These are phyloP conservation scores for Sambucus nigra DNA, from an alignment of 129 eudicot species.

Conservation along the genomic window DNA sequence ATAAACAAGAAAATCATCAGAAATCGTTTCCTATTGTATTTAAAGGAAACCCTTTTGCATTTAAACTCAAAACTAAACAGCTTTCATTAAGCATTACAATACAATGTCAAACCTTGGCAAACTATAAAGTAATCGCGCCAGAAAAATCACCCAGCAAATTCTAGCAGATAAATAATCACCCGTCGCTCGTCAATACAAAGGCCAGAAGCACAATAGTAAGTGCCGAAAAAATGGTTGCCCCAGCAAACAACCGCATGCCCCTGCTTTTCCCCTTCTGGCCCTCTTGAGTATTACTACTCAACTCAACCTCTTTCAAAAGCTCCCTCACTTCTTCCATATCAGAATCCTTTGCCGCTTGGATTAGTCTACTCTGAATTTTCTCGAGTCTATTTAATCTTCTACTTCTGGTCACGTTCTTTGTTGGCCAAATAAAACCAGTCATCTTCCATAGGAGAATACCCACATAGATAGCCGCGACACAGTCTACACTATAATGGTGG, in stretches of 20 bases:
- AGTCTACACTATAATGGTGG: conserved; percentile 86
- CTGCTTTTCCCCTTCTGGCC: conserved; percentile 25
- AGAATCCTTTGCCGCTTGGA: conserved; percentile 89
- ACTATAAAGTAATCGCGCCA: neutral
- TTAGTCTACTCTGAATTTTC: conserved; percentile 44
- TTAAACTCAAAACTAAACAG: too few species aligned
- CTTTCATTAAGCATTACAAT: too few species aligned
- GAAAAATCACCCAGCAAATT: neutral
- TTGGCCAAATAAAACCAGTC: conserved; percentile 83
- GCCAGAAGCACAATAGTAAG: conserved; percentile 63
- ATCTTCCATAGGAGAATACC: conserved; percentile 89
- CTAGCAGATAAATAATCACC: conserved; percentile 21
- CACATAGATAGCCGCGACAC: conserved; percentile 71
- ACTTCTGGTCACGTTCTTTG: conserved; percentile 28
- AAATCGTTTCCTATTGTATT: too few species aligned
- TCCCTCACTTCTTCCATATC: conserved; percentile 60
- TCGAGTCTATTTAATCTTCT: conserved; percentile 57
- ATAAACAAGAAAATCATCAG: too few species aligned
- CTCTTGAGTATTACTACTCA: conserved; percentile 22
- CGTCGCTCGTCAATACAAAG: conserved; percentile 67
- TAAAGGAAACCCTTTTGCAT: too few species aligned
- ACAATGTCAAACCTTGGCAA: neutral
- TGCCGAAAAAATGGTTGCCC: conserved; percentile 55
- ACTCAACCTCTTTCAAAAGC: conserved; percentile 63
- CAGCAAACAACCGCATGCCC: conserved; percentile 70